Base-by-base conservation (phyloP, 257 asterid genomes). In the Orobanche coerulescens region DNA sequence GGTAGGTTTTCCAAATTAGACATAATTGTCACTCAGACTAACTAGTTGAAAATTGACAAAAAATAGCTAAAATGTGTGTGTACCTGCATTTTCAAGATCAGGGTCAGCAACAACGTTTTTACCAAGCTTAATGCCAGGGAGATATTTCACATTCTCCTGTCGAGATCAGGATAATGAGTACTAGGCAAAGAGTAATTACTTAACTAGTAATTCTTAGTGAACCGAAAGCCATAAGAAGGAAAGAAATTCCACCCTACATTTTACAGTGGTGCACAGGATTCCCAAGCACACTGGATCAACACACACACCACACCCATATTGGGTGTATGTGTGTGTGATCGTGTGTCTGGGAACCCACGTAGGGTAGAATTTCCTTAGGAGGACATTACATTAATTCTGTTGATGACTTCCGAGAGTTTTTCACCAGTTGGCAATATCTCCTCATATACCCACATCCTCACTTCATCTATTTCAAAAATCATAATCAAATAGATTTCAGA, bases 121-220 rank as follows among this genome's bases (percentile, higher is more conserved):
- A 37, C 95, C 94, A 18, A 89, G 87, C 90, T 89, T 84, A 18
- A 86, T 68, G 43, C 94, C 95, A 1, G 94, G 91, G 46, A 84
- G 94, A 70, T 89, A 89, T 42, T 89, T 89, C 69, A 84, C 94
- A 76, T 89, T 89, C 72, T 83, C 96, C 96, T 89, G 56, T 25
- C 65, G 36, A 11, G 52, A 20, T 14, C 8, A 36, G n/a, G 54
- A 15, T 5, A 8, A 34, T 22, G 22, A 1, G 25, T 43, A 25
- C 11, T n/a, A 16, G 20, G 3, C 16, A 49, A 7, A 4, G 7
- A 1, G 1, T 14, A 6, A 44, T 5, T 6, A 44, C 15, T 44
- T 44, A 18, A 15, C 16, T 4, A 4, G 16, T 44, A 24, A 51
- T 22, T 23, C 2, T 12, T 26, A 26, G 31, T 26, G 31, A 26